phyloP scores from a whole-genome alignment of 305 asterid species.

The Fraxinus floribunda region DNA sequence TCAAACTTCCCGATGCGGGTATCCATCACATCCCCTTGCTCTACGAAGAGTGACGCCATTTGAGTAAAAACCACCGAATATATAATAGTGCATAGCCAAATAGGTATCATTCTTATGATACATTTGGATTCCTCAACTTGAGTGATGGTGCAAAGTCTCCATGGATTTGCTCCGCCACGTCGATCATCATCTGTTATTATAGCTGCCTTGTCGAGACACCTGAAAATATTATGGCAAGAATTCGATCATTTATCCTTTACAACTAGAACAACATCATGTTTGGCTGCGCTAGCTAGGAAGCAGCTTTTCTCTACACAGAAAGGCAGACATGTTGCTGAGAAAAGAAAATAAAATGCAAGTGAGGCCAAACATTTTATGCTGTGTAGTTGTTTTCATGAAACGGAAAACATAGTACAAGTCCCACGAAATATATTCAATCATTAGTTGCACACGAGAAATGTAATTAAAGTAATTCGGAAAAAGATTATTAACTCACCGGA shows the following conservation, averaged over 20 bases:
- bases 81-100: conserved; percentile 34
- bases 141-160: conserved; percentile 32
- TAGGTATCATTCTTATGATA: conserved; percentile 28
- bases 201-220: conserved; percentile 34
- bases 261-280: neutral
- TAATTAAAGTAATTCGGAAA: neutral
- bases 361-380: neutral
- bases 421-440: no score
- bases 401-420: neutral
- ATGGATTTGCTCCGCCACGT: conserved; percentile 1
- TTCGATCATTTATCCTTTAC: neutral
- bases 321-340: neutral
- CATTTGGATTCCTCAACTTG: conserved; percentile 34
- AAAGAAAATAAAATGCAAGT: neutral
- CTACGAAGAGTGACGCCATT: conserved; percentile 32
- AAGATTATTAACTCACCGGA: conserved; percentile 2
- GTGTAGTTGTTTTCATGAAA: neutral
- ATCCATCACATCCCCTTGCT: conserved; percentile 32
- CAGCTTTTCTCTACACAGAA: neutral
- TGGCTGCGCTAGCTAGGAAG: neutral
- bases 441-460: neutral
- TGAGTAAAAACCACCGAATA: conserved; percentile 31
- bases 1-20: conserved; percentile 16
- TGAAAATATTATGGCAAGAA: neutral
- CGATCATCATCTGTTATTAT: conserved; percentile 14